Conservation (phyloP, 2,329 filamentous ascomycete species). For the Apiospora pterosperma region DNA sequence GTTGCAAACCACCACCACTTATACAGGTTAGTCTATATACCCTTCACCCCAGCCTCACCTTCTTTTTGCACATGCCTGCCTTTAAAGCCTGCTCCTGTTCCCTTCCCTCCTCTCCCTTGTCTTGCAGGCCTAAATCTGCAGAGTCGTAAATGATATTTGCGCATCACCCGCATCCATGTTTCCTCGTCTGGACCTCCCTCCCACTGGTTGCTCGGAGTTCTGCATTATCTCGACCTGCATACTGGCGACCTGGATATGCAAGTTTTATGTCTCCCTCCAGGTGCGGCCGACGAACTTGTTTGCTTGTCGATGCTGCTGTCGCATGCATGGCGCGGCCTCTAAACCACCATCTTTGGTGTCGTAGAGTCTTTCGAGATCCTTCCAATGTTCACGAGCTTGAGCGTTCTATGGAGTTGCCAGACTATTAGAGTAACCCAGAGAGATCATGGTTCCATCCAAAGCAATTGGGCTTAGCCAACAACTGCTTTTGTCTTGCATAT, state of each 20-base stretch:
- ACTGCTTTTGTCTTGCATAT: not conserved
- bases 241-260: too few species aligned
- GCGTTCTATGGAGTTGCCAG: not conserved
- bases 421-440: constrained; percentile 6
- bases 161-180: not conserved
- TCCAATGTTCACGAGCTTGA: not conserved
- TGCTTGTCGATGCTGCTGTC: too few species aligned
- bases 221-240: too few species aligned
- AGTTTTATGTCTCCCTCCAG: too few species aligned
- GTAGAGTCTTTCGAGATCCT: constrained; percentile 2
- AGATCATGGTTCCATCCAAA: not conserved
- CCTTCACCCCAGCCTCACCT: not conserved
- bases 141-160: not conserved
- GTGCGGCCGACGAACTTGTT: too few species aligned
- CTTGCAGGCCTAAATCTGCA: not conserved
- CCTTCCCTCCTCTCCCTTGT: not conserved
- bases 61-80: not conserved
- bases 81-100: not conserved
- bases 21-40: constrained; percentile 1
- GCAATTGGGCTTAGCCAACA: not conserved
- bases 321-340: not conserved
- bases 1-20: constrained; percentile 1
- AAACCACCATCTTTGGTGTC: not conserved
- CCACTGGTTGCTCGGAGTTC: too few species aligned
- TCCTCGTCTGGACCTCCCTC: not conserved